Evolutionary conservation across 2,329 filamentous ascomycete species (phyloP), one percentile per base, ranked within the genome.

Genomic region (Monosporascus sp.): DNA sequence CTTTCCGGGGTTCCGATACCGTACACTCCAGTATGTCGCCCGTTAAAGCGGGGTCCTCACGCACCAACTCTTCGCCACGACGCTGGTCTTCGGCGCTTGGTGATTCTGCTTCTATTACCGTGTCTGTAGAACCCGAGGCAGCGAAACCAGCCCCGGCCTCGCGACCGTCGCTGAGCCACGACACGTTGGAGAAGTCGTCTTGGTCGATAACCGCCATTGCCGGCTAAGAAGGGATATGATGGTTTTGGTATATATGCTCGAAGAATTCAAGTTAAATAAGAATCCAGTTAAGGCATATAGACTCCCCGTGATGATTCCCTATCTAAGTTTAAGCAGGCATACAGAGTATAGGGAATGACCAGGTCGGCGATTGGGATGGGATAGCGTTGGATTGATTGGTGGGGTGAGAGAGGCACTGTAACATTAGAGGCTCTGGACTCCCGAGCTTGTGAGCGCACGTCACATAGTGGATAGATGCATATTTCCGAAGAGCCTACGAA

Each of bases 1-100:
- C 94, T 73, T 97, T 97, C 71, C 93, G 82, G 20, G 94, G 91
- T 54, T 86, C 82, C 51, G 85, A 83, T 18, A 99, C 93, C 18
- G 77, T 84, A 69, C 92, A 97, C 67, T 96, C 88, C 44, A 99
- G 80, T 53, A 83, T 80, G 60, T 95, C 93, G 38, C 78, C 80
- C 56, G 86, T 86, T 51, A 88, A 76, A 46, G 83, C 83, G 37
- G 80, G 79, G 50, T 67, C 75, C 70, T 61, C 70, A 66, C 54
- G 72, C 68, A 67, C 71, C 73, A 72, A 74, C 67, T 70, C 65
- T 71, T 67, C 72, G 72, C 70, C 66, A 72, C 76, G 72, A 70
- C 77, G 67, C 67, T 67, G 63, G 24, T 67, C 65, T 54, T 65
- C 59, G 45, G 50, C 54, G 48, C 18, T 63, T 3, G 65, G 61